Evolutionary conservation across 768 basidiomycete genomes (phyloP).

Genomic region (Dentipellis fragilis): DNA sequence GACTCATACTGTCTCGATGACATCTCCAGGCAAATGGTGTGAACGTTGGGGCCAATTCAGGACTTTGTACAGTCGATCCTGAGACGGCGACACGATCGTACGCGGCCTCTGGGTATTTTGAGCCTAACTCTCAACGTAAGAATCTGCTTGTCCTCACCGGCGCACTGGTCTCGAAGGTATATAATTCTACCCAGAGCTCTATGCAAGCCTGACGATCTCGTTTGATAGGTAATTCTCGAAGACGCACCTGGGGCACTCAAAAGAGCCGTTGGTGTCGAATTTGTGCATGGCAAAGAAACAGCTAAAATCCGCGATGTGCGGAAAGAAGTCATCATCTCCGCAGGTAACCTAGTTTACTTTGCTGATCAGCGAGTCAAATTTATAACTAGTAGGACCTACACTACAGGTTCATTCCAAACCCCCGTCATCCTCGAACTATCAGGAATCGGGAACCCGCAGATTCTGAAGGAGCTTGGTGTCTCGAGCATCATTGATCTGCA

Average conservation of each 20-base stretch:
- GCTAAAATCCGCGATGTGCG: not conserved
- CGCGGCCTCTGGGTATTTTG: slow-evolving; percentile 19
- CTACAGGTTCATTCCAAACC: not conserved
- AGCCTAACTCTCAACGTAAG: slow-evolving; percentile 17
- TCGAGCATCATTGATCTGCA: slow-evolving; percentile 23
- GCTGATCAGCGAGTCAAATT: not conserved
- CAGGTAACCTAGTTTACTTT: not conserved
- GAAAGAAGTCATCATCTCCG: slow-evolving; percentile 1
- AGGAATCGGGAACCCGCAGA: slow-evolving; percentile 19
- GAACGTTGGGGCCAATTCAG: slow-evolving; percentile 8
- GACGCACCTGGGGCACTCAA: not conserved
- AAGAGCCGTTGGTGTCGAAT: not conserved
- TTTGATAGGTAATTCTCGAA: not conserved
- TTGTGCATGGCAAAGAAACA: not conserved
- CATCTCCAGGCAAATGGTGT: slow-evolving; percentile 8
- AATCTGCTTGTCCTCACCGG: slow-evolving; percentile 21
- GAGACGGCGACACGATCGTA: slow-evolving; percentile 18
- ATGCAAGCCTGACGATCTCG: not conserved
- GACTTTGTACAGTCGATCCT: slow-evolving; percentile 13
- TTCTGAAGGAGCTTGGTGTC: slow-evolving; percentile 18
- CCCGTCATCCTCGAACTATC: not conserved
- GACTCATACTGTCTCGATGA: no score
- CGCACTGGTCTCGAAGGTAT: not conserved
- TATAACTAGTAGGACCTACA: not conserved
- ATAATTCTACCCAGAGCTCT: no score